Conservation (phyloP, 2,329 filamentous ascomycete genomes). For the Allantophomopsis lycopodina region DNA sequence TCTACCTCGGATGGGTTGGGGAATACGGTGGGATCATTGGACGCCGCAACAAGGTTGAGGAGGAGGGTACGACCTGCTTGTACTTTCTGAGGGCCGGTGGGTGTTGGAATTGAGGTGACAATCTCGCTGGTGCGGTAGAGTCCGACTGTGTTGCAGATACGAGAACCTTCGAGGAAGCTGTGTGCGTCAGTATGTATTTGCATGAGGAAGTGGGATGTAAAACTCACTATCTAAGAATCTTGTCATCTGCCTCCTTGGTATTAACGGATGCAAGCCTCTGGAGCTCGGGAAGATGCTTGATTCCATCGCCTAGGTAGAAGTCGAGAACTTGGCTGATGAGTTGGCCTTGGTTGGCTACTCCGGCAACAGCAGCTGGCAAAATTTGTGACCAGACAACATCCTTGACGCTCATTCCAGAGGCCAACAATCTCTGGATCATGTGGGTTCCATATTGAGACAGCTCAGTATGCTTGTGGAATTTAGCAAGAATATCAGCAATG, state of each 20-base stretch:
- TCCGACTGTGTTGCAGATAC: constrained; percentile 48
- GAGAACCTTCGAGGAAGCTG: constrained; percentile 55
- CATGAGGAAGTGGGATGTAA: background rate
- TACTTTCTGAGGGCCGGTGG: constrained; percentile 24
- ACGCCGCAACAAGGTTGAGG: constrained; percentile 43
- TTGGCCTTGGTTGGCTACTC: constrained; percentile 59
- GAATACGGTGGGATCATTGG: constrained; percentile 43
- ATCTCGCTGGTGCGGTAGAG: constrained; percentile 35
- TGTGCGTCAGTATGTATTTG: background rate
- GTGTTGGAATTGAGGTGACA: constrained; percentile 34
- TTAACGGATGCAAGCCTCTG: constrained; percentile 42
- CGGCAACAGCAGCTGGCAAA: constrained; percentile 45
- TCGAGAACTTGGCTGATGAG: constrained; percentile 62
- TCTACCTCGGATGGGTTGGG: constrained; percentile 49
- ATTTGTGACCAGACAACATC: constrained; percentile 40
- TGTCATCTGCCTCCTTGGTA: constrained; percentile 41
- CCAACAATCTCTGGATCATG: constrained; percentile 50
- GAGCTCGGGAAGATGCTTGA: constrained; percentile 43
- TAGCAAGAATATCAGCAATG: constrained; percentile 34
- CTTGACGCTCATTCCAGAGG: constrained; percentile 43
- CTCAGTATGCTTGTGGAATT: constrained; percentile 30
- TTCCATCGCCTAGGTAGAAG: constrained; percentile 51
- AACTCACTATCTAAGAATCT: constrained; percentile 42
- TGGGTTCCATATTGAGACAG: constrained; percentile 51
- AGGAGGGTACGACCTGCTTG: constrained; percentile 48